Conservation (phyloP, 2,329 filamentous ascomycete species). For the Keithomyces neogunnii region DNA sequence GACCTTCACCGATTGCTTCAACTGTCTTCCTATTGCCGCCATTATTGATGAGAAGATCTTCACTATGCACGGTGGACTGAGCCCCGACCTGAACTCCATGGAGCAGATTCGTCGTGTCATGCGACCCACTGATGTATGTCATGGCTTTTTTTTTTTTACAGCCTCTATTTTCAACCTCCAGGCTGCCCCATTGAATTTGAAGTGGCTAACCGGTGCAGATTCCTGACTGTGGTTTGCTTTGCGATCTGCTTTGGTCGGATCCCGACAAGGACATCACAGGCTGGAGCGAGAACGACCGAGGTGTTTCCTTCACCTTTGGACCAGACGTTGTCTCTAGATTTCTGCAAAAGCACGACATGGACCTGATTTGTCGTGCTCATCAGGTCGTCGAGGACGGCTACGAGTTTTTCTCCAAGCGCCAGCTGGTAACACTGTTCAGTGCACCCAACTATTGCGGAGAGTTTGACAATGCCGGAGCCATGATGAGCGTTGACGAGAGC, state of each 20-base stretch:
- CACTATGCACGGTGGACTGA: slow-evolving; percentile 97
- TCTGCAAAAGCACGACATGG: slow-evolving; percentile 99
- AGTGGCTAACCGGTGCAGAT: slow-evolving; percentile 51
- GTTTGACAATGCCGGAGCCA: slow-evolving; percentile 97
- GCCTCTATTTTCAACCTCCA: no score
- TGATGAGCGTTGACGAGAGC: slow-evolving; percentile 99
- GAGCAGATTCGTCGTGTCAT: slow-evolving; percentile 99
- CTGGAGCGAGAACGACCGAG: slow-evolving; percentile 98
- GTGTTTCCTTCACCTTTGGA: slow-evolving; percentile 97
- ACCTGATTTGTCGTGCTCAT: slow-evolving; percentile 96
- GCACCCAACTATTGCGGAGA: slow-evolving; percentile 99
- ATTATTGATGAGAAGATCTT: slow-evolving; percentile 99
- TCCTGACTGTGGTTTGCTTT: slow-evolving; percentile 93
- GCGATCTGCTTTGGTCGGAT: slow-evolving; percentile 97
- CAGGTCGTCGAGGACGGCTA: slow-evolving; percentile 99
- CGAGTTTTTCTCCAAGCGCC: slow-evolving; percentile 98
- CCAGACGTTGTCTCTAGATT: slow-evolving; percentile 96
- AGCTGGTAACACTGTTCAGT: slow-evolving; percentile 94
- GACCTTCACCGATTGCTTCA: slow-evolving; percentile 99
- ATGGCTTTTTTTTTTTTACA: background rate
- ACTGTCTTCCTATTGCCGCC: slow-evolving; percentile 93
- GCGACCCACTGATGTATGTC: slow-evolving; percentile 93
- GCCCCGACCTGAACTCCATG: slow-evolving; percentile 97
- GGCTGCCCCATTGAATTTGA: slow-evolving; percentile 5
- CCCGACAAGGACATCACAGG: slow-evolving; percentile 98